Base-by-base conservation (phyloP, 768 basidiomycete species). In the Nidula microcarpa region DNA sequence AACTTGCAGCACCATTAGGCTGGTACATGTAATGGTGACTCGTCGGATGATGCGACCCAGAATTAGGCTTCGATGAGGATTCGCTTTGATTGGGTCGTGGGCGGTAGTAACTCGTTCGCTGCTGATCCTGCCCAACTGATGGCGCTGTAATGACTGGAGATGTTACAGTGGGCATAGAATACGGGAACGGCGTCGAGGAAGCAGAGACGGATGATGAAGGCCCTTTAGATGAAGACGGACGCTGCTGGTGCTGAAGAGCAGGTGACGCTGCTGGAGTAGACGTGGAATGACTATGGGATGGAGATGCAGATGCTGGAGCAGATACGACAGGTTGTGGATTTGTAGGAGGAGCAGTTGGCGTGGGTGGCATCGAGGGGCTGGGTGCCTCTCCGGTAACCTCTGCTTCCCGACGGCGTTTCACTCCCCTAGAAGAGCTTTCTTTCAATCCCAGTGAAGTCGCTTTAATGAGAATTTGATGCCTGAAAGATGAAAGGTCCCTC, bases 381-480 rank as follows among this genome's bases (percentile, higher is more conserved):
- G 59, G 50, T 30, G 59, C 54, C 46, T 64, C 62, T 7, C 57
- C 49, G n/a, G 57, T 43, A 11, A 53, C 63, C 23, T 73, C 69
- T 14, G 66, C 62, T 51, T 69, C 65, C 52, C 70, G 58, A 37
- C 64, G 76, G 43, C 87, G 79, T 60, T 89, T 89, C 33, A 74
- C 73, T 5, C 79, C 84, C 43, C 86, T 65, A 16, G 73, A 69
- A 5, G 87, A 82, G 57, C 86, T 89, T 59, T 87, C 87, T 66
- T 91, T 91, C 47, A 93, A 72, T 8, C 87, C 86, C 14, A 93
- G 66, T n/a, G 78, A 72, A 1, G 87, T 92, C 1, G 89, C 91
- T 67, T 90, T 91, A 55, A 91, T 81, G 34, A 91, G 71, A 52
- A 92, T 91, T 65, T 93, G 90, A 60, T 91, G 89, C 62, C 90